Evolutionary conservation across 192 early-diverging fungal species (phyloP).

Genomic region (Oehlia diaphana): DNA sequence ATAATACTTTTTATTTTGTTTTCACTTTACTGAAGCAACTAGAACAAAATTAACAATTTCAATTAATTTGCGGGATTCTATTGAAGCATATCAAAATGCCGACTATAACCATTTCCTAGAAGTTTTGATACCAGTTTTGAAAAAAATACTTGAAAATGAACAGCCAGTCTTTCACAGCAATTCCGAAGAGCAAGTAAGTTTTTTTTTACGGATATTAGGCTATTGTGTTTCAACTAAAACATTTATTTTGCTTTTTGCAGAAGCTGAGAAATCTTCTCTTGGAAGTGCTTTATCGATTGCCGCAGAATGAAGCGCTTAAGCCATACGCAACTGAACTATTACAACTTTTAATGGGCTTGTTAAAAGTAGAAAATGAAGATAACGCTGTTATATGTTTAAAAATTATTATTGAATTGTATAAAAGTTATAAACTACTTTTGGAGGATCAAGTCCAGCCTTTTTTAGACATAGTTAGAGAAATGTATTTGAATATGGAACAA

Average conservation of each 20-base stretch:
- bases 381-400: conserved; percentile 92
- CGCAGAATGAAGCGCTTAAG: conserved; percentile 81
- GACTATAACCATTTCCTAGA: conserved; percentile 81
- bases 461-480: conserved; percentile 88
- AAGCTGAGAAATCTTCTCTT: conserved; percentile 87
- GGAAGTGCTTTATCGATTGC: conserved; percentile 92
- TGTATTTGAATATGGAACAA: conserved; percentile 91
- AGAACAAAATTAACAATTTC: conserved; percentile 80
- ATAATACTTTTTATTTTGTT: neutral
- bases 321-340: conserved; percentile 77
- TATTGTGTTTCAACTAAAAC: neutral
- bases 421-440: conserved; percentile 75
- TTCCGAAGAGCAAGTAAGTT: conserved; percentile 68
- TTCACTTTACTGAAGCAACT: conserved; percentile 39
- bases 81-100: conserved; percentile 85
- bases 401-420: conserved; percentile 94
- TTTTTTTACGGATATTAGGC: neutral
- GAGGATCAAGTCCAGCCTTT: conserved; percentile 90
- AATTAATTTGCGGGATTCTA: conserved; percentile 84
- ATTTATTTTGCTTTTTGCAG: conserved; percentile 38
- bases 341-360: conserved; percentile 70
- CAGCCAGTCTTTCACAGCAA: conserved; percentile 74
- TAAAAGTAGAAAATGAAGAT: conserved; percentile 96
- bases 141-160: conserved; percentile 68
- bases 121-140: conserved; percentile 82